phyloP scores from a whole-genome alignment of 352 stramenopile species.

The Blastocystis sp. region DNA sequence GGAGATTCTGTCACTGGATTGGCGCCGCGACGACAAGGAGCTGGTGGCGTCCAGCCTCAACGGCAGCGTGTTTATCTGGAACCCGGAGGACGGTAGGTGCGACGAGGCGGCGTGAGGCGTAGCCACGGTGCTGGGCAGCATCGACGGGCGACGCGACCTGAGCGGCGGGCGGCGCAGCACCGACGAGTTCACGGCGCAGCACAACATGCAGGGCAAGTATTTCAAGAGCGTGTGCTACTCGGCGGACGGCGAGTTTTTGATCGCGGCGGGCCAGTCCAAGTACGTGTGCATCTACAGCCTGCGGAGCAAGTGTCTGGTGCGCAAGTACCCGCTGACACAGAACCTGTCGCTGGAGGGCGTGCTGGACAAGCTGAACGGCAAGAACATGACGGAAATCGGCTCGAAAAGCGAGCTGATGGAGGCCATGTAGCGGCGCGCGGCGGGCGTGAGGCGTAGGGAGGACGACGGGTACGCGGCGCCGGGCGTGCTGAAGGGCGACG shows the following conservation, averaged over 20 bases:
- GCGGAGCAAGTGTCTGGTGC: conserved; percentile 87
- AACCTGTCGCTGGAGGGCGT: conserved; percentile 88
- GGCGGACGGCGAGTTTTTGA: conserved; percentile 90
- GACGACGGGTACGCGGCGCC: conserved; percentile 50
- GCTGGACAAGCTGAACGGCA: conserved; percentile 89
- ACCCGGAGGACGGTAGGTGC: conserved; percentile 84
- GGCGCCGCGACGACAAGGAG: conserved; percentile 91
- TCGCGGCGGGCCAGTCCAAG: conserved; percentile 93
- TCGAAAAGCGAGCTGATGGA: conserved; percentile 77
- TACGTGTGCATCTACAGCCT: conserved; percentile 99
- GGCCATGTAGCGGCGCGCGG: conserved; percentile 71
- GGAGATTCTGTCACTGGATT: conserved; percentile 92
- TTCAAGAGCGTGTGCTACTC: conserved; percentile 99
- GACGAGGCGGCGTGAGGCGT: not conserved
- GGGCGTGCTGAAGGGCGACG: conserved; percentile 70
- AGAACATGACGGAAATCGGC: conserved; percentile 79
- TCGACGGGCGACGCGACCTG: conserved; percentile 93
- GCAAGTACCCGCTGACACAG: conserved; percentile 98
- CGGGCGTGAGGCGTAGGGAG: not conserved
- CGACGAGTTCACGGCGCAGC: conserved; percentile 80
- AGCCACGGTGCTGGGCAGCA: conserved; percentile 83
- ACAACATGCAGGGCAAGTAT: conserved; percentile 87
- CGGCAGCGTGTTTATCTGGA: conserved; percentile 92
- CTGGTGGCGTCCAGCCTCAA: conserved; percentile 90
- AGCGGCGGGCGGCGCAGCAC: conserved; percentile 82